phyloP scores from a whole-genome alignment of 1,139 yeast species.

The Diutina neorugosa region DNA sequence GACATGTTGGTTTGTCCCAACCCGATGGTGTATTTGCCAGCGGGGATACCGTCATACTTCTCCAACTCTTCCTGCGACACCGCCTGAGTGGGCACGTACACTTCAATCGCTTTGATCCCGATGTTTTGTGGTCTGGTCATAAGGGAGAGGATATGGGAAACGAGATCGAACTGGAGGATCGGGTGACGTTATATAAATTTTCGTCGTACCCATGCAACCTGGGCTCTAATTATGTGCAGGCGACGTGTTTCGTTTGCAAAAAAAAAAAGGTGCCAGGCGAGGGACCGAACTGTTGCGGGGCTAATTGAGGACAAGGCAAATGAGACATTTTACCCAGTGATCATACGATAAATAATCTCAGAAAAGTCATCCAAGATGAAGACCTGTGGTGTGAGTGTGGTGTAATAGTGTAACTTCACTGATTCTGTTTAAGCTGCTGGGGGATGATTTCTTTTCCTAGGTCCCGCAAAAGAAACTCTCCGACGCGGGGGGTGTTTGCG shows the following conservation, averaged over 20 bases:
- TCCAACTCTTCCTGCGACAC: conserved; percentile 89
- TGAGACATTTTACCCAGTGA: too few species aligned
- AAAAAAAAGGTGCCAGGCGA: not conserved
- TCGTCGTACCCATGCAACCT: not conserved
- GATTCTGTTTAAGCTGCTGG: too few species aligned
- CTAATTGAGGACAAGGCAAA: too few species aligned
- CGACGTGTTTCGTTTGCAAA: not conserved
- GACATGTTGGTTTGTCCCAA: conserved; percentile 98
- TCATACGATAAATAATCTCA: too few species aligned
- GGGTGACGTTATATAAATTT: not conserved
- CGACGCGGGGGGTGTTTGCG: too few species aligned
- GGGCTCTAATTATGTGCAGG: not conserved
- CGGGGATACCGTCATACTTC: conserved; percentile 69
- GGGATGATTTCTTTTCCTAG: too few species aligned
- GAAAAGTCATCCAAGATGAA: too few species aligned
- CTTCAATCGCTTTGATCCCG: conserved; percentile 93
- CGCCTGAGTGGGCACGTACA: conserved; percentile 73
- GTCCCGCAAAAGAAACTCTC: too few species aligned
- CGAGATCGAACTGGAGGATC: not conserved
- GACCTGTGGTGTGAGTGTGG: too few species aligned
- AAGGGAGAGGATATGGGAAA: not conserved
- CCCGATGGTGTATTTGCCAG: conserved; percentile 97
- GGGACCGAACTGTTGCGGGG: not conserved
- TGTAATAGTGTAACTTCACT: too few species aligned
- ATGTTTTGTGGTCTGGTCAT: conserved; percentile 40